Evolutionary conservation across 2,329 filamentous ascomycete genomes (phyloP).

Genomic region (Aspergillus awamori): DNA sequence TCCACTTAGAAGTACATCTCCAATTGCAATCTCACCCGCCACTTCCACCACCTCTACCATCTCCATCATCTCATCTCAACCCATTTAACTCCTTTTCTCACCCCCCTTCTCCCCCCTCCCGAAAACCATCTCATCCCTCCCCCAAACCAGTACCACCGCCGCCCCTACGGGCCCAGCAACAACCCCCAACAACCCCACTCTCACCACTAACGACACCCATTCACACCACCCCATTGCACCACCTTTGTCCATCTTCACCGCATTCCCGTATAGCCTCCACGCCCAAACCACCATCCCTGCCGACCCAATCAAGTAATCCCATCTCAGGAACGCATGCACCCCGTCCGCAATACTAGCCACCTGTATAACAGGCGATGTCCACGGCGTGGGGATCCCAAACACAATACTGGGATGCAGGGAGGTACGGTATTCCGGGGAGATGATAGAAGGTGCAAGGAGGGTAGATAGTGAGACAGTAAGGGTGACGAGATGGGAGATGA

Average conservation of each 20-base stretch:
- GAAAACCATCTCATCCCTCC: constrained; percentile 51
- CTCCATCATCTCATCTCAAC: too few species aligned
- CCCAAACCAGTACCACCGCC: constrained; percentile 52
- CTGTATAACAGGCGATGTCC: constrained; percentile 30
- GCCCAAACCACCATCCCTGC: constrained; percentile 51
- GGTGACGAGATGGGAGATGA: constrained; percentile 45
- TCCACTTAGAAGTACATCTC: too few species aligned
- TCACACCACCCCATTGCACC: constrained; percentile 27
- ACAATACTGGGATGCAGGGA: constrained; percentile 45
- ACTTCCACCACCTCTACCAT: too few species aligned
- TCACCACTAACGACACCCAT: constrained; percentile 34
- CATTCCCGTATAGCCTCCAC: constrained; percentile 35
- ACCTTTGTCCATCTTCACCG: constrained; percentile 28
- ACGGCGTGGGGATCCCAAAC: constrained; percentile 41
- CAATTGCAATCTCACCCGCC: too few species aligned
- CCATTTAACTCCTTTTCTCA: not conserved
- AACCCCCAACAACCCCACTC: constrained; percentile 39
- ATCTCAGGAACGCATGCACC: constrained; percentile 51
- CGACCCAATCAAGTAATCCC: constrained; percentile 52
- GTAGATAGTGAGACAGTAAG: constrained; percentile 47
- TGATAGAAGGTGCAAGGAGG: constrained; percentile 38
- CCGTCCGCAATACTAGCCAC: constrained; percentile 45
- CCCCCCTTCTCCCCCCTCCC: constrained; percentile 35
- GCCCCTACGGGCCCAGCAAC: constrained; percentile 50
- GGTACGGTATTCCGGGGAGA: constrained; percentile 41